Percentiles rank a stretch among this genome's conserved stretches.
phyloP scores from a whole-genome alignment of 306 rosid genomes.

The Delonix regia region DNA sequence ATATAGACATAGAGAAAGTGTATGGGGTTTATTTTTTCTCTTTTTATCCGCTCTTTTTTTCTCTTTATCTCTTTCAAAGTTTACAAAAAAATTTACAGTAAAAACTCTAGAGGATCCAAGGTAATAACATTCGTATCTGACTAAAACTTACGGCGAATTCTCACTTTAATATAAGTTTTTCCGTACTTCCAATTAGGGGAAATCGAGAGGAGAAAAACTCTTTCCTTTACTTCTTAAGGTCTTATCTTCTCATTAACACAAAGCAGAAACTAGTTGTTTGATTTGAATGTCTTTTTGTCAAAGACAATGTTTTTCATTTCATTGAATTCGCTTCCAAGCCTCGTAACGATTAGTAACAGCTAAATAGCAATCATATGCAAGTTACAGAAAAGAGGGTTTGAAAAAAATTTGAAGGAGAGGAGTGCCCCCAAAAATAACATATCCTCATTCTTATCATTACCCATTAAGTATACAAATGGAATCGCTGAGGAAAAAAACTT shows the following conservation, averaged over 20 bases:
- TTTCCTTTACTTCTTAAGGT: not conserved
- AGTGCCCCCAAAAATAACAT: constrained; percentile 24
- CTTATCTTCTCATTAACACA: not conserved
- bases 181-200: not conserved
- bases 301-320: not conserved
- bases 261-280: not conserved
- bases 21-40: too few relatives aligned
- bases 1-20: too few relatives aligned
- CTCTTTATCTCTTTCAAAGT: too few relatives aligned
- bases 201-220: not conserved
- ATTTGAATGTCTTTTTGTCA: constrained; percentile 10
- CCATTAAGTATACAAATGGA: constrained; percentile 36
- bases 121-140: not conserved
- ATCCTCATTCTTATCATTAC: constrained; percentile 41
- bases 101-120: too few relatives aligned
- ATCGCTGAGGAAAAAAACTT: constrained; percentile 27
- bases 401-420: constrained; percentile 6
- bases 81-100: too few relatives aligned
- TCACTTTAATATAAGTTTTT: not conserved
- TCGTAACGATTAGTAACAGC: not conserved
- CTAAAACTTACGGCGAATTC: not conserved
- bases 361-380: constrained; percentile 22
- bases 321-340: constrained; percentile 24
- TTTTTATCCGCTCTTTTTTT: too few relatives aligned
- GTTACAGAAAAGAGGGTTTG: constrained; percentile 32